These are phyloP conservation scores for Saturnispora gosingensis DNA, from an alignment of 805 yeast species.

Conservation along the genomic window DNA sequence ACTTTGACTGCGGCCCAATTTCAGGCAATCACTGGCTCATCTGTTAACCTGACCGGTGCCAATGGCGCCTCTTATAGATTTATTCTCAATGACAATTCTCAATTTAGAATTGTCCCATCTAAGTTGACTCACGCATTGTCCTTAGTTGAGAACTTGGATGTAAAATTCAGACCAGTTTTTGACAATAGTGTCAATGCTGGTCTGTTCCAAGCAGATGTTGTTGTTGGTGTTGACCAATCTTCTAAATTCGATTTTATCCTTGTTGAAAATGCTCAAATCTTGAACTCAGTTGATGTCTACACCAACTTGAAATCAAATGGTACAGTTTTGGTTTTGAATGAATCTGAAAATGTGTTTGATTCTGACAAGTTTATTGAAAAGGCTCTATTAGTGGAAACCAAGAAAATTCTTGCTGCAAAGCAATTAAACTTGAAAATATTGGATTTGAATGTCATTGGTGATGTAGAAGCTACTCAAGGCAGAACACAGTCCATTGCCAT, in stretches of 20 bases:
- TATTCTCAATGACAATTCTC: constrained; percentile 63
- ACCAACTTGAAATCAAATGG: constrained; percentile 51
- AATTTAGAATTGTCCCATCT: constrained; percentile 46
- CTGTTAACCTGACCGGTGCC: neutral
- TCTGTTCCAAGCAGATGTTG: constrained; percentile 56
- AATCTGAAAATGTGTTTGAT: constrained; percentile 32
- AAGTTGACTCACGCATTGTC: constrained; percentile 63
- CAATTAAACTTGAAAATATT: constrained; percentile 44
- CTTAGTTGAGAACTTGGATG: constrained; percentile 42
- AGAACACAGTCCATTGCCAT: constrained; percentile 64
- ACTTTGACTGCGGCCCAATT: constrained; percentile 25
- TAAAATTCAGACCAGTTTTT: constrained; percentile 52
- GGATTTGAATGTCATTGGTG: constrained; percentile 57
- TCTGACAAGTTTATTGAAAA: constrained; percentile 39
- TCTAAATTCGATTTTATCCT: constrained; percentile 57
- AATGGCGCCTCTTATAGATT: constrained; percentile 36
- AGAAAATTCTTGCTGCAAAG: constrained; percentile 43
- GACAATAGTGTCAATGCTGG: constrained; percentile 75
- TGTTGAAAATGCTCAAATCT: constrained; percentile 50
- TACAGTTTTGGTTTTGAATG: constrained; percentile 37
- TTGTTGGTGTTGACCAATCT: constrained; percentile 26
- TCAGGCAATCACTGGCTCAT: constrained; percentile 12
- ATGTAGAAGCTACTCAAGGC: constrained; percentile 63
- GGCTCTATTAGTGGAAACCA: constrained; percentile 44
- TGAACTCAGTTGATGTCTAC: constrained; percentile 52